Percentiles rank a stretch among this genome's conserved stretches.
Evolutionary conservation across 2,329 filamentous ascomycete genomes (phyloP).

Genomic region (Stagonosporopsis cucurbitacearum): DNA sequence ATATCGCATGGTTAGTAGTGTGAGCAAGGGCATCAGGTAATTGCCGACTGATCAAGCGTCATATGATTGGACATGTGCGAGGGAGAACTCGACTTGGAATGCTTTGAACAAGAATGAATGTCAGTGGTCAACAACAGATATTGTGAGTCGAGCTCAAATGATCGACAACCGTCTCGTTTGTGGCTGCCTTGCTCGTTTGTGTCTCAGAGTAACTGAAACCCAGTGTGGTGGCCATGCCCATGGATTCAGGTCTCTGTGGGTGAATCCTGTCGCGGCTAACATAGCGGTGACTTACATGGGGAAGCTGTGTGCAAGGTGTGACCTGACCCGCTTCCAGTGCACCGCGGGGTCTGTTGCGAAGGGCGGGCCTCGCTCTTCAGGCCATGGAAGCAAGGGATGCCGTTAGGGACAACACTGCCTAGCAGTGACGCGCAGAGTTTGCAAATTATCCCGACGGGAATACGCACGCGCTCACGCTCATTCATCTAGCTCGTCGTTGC

Average conservation of each 20-base stretch:
- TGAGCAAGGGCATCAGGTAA: slow-evolving; percentile 46
- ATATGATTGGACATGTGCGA: slow-evolving; percentile 49
- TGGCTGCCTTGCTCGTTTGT: slow-evolving; percentile 34
- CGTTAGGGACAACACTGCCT: slow-evolving; percentile 33
- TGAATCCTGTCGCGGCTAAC: slow-evolving; percentile 36
- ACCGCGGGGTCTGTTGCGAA: slow-evolving; percentile 29
- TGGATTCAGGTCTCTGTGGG: slow-evolving; percentile 41
- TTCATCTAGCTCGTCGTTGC: slow-evolving; percentile 63
- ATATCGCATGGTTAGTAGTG: slow-evolving; percentile 46
- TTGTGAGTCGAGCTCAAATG: slow-evolving; percentile 40
- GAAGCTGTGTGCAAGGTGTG: slow-evolving; percentile 36
- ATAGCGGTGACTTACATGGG: slow-evolving; percentile 41
- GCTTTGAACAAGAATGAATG: slow-evolving; percentile 46
- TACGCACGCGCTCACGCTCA: slow-evolving; percentile 42
- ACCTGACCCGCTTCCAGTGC: slow-evolving; percentile 44
- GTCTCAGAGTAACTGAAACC: slow-evolving; percentile 38
- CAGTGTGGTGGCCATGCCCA: slow-evolving; percentile 44
- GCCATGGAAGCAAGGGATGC: slow-evolving; percentile 44
- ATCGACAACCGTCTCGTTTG: slow-evolving; percentile 44
- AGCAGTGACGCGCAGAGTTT: slow-evolving; percentile 38
- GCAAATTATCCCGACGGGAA: slow-evolving; percentile 38
- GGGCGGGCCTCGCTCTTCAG: slow-evolving; percentile 41
- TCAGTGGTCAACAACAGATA: slow-evolving; percentile 45
- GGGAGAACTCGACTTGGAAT: slow-evolving; percentile 45
- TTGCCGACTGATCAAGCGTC: slow-evolving; percentile 39